Percentiles rank a stretch among this genome's conserved stretches.
Conservation (phyloP, 2,329 filamentous ascomycete genomes). For the Cercospora brassicicola region DNA sequence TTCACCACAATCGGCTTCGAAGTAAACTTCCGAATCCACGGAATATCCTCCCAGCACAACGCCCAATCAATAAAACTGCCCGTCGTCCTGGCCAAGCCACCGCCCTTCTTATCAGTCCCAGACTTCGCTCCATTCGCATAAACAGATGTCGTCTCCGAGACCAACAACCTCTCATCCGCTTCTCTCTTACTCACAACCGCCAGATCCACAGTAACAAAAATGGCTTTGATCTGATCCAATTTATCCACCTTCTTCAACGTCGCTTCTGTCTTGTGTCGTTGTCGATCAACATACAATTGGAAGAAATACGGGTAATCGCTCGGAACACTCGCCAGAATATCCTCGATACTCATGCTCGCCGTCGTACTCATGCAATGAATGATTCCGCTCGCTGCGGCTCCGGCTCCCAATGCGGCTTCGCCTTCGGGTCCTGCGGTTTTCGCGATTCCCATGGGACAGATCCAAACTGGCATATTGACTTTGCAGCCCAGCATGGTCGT, state of each 20-base stretch:
- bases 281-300: slow-evolving; percentile 63
- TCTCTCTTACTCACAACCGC: slow-evolving; percentile 59
- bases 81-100: slow-evolving; percentile 57
- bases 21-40: slow-evolving; percentile 44
- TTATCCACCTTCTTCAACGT: slow-evolving; percentile 51
- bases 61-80: slow-evolving; percentile 59
- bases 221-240: slow-evolving; percentile 51
- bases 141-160: slow-evolving; percentile 60
- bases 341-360: slow-evolving; percentile 34
- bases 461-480: slow-evolving; percentile 41
- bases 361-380: slow-evolving; percentile 38
- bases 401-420: slow-evolving; percentile 39
- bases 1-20: slow-evolving; percentile 54
- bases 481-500: slow-evolving; percentile 38
- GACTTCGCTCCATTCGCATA: slow-evolving; percentile 57
- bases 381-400: slow-evolving; percentile 36
- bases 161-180: slow-evolving; percentile 50
- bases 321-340: slow-evolving; percentile 36
- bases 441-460: slow-evolving; percentile 40
- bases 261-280: slow-evolving; percentile 54
- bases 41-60: slow-evolving; percentile 52
- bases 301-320: slow-evolving; percentile 51
- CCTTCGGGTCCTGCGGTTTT: slow-evolving; percentile 37
- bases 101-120: slow-evolving; percentile 56
- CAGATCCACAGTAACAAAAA: slow-evolving; percentile 62